A percentile compares a stretch with the other conserved stretches of the same genome.
These are phyloP conservation scores for Cercophora sp. DNA, from an alignment of 495 filamentous ascomycete species.

Conservation along the genomic window DNA sequence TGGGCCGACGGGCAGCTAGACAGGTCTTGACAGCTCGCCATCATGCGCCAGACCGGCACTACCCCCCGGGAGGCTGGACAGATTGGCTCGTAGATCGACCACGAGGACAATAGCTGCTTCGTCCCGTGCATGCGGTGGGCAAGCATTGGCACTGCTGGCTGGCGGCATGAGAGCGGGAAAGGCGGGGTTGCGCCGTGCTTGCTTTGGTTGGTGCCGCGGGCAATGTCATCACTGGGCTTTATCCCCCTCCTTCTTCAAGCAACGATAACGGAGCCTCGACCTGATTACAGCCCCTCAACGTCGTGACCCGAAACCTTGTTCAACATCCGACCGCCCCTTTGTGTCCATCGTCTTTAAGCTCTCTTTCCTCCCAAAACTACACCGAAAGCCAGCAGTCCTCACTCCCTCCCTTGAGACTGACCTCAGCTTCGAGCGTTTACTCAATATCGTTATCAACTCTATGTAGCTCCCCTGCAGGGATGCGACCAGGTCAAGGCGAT, in stretches of 20 bases:
- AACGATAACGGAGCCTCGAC: background rate
- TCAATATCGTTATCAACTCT: slow-evolving; percentile 3
- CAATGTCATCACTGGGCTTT: background rate
- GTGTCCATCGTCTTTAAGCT: too few species aligned
- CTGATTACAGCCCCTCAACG: background rate
- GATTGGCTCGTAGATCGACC: background rate
- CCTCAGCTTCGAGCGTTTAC: too few species aligned
- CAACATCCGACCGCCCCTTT: too few species aligned
- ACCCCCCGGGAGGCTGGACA: background rate
- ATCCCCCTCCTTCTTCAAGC: background rate
- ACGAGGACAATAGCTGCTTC: background rate
- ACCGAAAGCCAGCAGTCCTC: background rate
- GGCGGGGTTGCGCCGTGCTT: slow-evolving; percentile 8
- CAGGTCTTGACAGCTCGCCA: too few species aligned
- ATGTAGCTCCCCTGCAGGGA: slow-evolving; percentile 9
- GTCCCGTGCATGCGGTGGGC: background rate
- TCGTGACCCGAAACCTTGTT: too few species aligned
- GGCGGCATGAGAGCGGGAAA: background rate
- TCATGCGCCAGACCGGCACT: background rate
- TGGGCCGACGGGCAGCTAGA: too few species aligned
- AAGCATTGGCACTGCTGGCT: background rate
- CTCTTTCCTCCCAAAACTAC: too few species aligned
- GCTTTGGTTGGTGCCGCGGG: background rate
- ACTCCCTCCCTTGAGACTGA: background rate
- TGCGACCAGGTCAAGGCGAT: slow-evolving; percentile 26